Percentiles rank a stretch among this genome's conserved stretches.
Evolutionary conservation across 352 stramenopile species (phyloP).

Genomic region (Phytophthora brassicae): DNA sequence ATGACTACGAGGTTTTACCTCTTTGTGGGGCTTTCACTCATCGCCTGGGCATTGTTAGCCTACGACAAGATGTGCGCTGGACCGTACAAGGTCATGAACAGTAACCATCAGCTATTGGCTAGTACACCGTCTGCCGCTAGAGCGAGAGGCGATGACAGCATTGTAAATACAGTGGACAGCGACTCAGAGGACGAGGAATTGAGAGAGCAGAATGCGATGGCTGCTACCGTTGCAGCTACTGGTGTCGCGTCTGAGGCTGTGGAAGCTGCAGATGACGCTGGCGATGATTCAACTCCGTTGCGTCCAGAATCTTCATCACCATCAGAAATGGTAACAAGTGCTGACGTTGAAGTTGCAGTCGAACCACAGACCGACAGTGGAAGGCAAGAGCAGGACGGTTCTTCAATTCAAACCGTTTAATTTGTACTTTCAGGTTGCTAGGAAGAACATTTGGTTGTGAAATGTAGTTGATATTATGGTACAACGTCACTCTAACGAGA

Average conservation of each 20-base stretch:
- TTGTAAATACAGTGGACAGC: slow-evolving; percentile 28
- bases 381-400: neutral
- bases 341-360: slow-evolving; percentile 5
- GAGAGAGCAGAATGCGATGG: neutral
- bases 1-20: slow-evolving; percentile 73
- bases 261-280: slow-evolving; percentile 12
- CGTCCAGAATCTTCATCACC: slow-evolving; percentile 9
- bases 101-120: slow-evolving; percentile 64
- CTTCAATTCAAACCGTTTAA: slow-evolving; percentile 32
- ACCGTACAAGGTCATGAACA: slow-evolving; percentile 82
- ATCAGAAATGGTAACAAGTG: neutral
- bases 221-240: slow-evolving; percentile 1
- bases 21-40: slow-evolving; percentile 60
- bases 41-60: slow-evolving; percentile 60
- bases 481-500: slow-evolving; percentile 20
- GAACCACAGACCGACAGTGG: neutral
- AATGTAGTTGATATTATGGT: slow-evolving; percentile 31
- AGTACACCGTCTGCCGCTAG: slow-evolving; percentile 50
- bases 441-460: slow-evolving; percentile 11
- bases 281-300: slow-evolving; percentile 9
- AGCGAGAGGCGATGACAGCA: slow-evolving; percentile 23
- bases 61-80: slow-evolving; percentile 79
- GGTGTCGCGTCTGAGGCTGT: slow-evolving; percentile 19
- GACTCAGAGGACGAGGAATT: slow-evolving; percentile 39
- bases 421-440: neutral